phyloP scores from a whole-genome alignment of 768 basidiomycete genomes.

The Stropharia rugosoannulata region DNA sequence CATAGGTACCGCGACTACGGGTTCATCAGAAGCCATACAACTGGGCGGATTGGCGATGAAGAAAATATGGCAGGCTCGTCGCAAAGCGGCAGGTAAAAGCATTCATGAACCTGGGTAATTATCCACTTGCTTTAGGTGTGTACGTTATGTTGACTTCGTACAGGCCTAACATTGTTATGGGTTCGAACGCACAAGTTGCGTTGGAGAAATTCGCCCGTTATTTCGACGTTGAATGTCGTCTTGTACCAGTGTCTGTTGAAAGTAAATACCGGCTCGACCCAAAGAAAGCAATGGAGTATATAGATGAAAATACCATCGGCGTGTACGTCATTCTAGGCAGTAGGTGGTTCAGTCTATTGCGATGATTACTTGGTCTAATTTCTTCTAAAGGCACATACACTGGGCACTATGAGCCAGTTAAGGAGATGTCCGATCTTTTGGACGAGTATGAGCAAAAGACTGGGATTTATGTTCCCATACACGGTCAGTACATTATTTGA shows the following conservation, averaged over 20 bases:
- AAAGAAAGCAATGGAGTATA: constrained; percentile 59
- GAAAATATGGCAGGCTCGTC: constrained; percentile 65
- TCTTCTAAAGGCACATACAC: constrained; percentile 50
- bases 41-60: constrained; percentile 79
- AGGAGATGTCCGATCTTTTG: constrained; percentile 77
- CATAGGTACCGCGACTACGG: constrained; percentile 71
- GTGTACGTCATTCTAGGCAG: constrained; percentile 54
- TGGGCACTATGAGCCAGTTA: constrained; percentile 77
- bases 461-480: constrained; percentile 61
- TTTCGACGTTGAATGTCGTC: constrained; percentile 65
- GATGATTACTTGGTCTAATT: constrained; percentile 39
- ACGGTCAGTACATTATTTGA: constrained; percentile 49
- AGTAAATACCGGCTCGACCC: constrained; percentile 57
- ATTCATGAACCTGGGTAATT: constrained; percentile 74
- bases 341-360: constrained; percentile 15
- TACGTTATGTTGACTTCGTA: not conserved
- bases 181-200: constrained; percentile 73
- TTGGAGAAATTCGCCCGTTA: constrained; percentile 73
- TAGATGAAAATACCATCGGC: constrained; percentile 78
- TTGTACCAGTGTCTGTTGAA: constrained; percentile 50
- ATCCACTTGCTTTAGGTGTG: constrained; percentile 5
- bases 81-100: constrained; percentile 63
- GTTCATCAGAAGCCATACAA: constrained; percentile 70
- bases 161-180: constrained; percentile 66
- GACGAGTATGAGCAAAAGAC: constrained; percentile 65